phyloP scores from a whole-genome alignment of 1,284 basidiomycete species.

The Leccinum griseonigrum region DNA sequence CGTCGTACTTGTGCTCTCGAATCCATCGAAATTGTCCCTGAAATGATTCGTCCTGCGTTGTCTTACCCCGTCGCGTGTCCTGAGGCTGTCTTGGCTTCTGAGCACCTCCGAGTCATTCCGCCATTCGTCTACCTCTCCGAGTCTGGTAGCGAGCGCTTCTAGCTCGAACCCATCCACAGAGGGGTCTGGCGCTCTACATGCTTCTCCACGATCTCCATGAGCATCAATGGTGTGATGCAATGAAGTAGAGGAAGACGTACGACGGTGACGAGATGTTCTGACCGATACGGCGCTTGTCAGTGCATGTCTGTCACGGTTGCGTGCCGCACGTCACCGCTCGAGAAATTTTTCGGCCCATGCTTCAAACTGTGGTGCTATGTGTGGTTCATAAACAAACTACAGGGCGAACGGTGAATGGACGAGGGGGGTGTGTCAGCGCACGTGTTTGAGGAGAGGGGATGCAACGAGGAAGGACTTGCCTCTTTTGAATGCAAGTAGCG shows the following conservation, averaged over 20 bases:
- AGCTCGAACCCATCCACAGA: conserved; percentile 41
- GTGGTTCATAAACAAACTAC: conserved; percentile 61
- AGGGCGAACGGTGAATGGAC: background rate
- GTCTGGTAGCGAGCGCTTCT: conserved; percentile 44
- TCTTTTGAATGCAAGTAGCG: conserved; percentile 42
- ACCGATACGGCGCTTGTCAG: conserved; percentile 30
- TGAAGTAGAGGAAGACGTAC: conserved; percentile 7
- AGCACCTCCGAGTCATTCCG: conserved; percentile 42
- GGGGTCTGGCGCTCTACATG: conserved; percentile 2
- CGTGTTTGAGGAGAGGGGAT: conserved; percentile 9
- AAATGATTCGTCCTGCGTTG: conserved; percentile 9
- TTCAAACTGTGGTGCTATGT: conserved; percentile 53
- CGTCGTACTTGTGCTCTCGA: conserved; percentile 24
- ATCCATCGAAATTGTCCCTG: conserved; percentile 16
- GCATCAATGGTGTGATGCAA: conserved; percentile 4
- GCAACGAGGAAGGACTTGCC: conserved; percentile 27
- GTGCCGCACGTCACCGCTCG: conserved; percentile 37
- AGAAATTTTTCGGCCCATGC: conserved; percentile 49
- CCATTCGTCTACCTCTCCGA: conserved; percentile 60
- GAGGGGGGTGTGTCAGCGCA: conserved; percentile 22
- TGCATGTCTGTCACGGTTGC: conserved; percentile 26
- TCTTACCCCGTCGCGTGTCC: conserved; percentile 8
- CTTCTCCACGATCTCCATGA: conserved; percentile 11
- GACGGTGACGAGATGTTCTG: conserved; percentile 8
- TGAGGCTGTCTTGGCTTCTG: conserved; percentile 27